phyloP scores from a whole-genome alignment of 768 basidiomycete species.

The Naganishia onofrii region DNA sequence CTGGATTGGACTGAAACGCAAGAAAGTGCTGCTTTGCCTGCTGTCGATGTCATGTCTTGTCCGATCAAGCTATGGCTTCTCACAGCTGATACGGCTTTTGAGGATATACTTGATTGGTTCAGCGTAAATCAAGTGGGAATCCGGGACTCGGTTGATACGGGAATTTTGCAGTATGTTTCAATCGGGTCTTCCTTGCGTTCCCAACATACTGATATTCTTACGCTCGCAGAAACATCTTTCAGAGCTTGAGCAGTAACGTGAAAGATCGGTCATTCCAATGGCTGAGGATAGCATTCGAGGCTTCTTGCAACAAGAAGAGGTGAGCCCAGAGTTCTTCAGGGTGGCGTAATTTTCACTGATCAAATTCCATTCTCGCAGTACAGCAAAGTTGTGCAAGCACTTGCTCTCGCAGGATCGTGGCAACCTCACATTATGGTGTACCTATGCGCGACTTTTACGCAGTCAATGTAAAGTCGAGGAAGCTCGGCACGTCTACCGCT shows the following conservation, averaged over 20 bases:
- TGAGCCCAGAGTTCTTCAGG: background rate
- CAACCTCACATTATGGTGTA: constrained; percentile 54
- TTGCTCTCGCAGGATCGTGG: constrained; percentile 47
- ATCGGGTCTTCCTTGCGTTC: background rate
- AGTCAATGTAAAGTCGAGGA: constrained; percentile 48
- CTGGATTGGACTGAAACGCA: constrained; percentile 49
- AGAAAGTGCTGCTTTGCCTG: constrained; percentile 30
- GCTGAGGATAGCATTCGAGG: constrained; percentile 11
- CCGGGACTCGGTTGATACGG: background rate
- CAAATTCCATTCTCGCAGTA: constrained; percentile 33
- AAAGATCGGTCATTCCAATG: constrained; percentile 10
- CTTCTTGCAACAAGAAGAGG: constrained; percentile 22
- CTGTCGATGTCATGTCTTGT: constrained; percentile 40
- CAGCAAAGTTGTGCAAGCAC: constrained; percentile 51
- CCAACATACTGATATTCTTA: background rate
- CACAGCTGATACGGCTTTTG: constrained; percentile 39
- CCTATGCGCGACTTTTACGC: constrained; percentile 52
- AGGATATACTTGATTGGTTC: constrained; percentile 38
- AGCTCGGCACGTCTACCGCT: constrained; percentile 53
- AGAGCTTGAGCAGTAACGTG: background rate
- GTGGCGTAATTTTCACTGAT: background rate
- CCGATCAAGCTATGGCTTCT: constrained; percentile 42
- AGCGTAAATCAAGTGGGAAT: constrained; percentile 29
- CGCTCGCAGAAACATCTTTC: constrained; percentile 37
- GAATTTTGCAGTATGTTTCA: background rate